Conservation (phyloP, 2,329 filamentous ascomycete species). For the Pyricularia sp. region DNA sequence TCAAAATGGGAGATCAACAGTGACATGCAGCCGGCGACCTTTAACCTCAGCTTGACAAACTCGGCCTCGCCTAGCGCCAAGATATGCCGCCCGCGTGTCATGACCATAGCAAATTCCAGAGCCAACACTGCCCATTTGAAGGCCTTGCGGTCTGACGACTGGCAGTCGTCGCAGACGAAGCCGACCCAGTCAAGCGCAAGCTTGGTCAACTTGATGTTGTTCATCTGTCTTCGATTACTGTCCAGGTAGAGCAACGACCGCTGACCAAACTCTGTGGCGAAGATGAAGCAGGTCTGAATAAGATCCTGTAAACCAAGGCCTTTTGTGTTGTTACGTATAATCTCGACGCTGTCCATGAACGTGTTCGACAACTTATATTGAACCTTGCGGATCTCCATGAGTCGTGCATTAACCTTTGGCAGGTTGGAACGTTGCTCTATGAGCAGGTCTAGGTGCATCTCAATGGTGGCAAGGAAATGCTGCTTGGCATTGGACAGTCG, state of each 20-base stretch:
- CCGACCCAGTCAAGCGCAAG: constrained; percentile 94
- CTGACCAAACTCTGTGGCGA: constrained; percentile 97
- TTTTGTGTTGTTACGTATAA: constrained; percentile 75
- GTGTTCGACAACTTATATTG: constrained; percentile 95
- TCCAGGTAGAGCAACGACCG: constrained; percentile 93
- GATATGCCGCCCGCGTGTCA: constrained; percentile 90
- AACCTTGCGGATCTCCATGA: constrained; percentile 91
- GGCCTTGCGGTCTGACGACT: constrained; percentile 86
- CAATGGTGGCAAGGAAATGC: constrained; percentile 68
- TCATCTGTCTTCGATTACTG: constrained; percentile 89
- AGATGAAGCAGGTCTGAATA: constrained; percentile 95
- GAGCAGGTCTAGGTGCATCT: constrained; percentile 77
- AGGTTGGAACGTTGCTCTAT: constrained; percentile 91
- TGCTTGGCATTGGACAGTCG: constrained; percentile 70
- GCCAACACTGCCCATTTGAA: constrained; percentile 96
- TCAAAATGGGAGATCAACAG: constrained; percentile 97
- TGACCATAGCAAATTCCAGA: constrained; percentile 93
- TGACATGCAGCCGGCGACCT: constrained; percentile 96
- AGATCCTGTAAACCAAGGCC: constrained; percentile 87
- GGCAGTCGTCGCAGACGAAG: constrained; percentile 95
- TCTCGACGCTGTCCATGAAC: constrained; percentile 97
- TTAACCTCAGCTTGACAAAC: constrained; percentile 71
- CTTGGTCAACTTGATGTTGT: constrained; percentile 90
- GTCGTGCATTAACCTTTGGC: constrained; percentile 78
- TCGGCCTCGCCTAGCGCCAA: constrained; percentile 83